Conservation (phyloP, 1,139 yeast genomes). For the Protomyces gravidus region DNA sequence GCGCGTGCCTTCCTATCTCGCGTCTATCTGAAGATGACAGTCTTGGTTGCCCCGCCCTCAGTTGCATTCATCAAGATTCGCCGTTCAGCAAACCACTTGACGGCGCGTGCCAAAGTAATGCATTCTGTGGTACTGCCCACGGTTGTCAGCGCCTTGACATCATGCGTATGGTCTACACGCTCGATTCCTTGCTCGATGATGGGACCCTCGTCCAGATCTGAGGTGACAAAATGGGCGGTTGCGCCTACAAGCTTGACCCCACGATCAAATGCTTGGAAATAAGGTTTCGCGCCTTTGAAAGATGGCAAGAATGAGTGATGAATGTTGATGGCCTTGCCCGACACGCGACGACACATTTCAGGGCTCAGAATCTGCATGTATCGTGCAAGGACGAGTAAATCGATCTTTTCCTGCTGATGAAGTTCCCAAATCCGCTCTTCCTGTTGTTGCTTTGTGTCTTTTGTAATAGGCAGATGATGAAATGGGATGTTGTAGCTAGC, state of each 20-base stretch:
- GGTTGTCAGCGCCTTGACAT: slow-evolving; percentile 20
- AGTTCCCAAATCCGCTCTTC: slow-evolving; percentile 26
- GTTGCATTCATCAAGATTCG: slow-evolving; percentile 21
- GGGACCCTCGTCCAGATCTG: slow-evolving; percentile 25
- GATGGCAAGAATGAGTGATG: slow-evolving; percentile 27
- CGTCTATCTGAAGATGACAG: slow-evolving; percentile 20
- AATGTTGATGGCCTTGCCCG: slow-evolving; percentile 27
- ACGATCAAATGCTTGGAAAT: slow-evolving; percentile 25
- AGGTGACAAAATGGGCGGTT: slow-evolving; percentile 24
- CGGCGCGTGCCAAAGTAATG: slow-evolving; percentile 21
- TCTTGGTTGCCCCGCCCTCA: slow-evolving; percentile 20
- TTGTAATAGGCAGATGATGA: slow-evolving; percentile 22
- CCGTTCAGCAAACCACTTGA: slow-evolving; percentile 25
- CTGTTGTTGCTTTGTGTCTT: slow-evolving; percentile 15
- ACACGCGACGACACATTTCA: slow-evolving; percentile 17
- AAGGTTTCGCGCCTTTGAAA: slow-evolving; percentile 27
- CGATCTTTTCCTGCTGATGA: slow-evolving; percentile 25
- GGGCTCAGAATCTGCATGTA: slow-evolving; percentile 27
- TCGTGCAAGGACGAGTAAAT: slow-evolving; percentile 22
- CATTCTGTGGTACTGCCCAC: slow-evolving; percentile 25
- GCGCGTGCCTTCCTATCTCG: too few species aligned
- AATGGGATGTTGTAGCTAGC: slow-evolving; percentile 27
- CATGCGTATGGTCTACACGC: slow-evolving; percentile 20
- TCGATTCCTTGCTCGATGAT: slow-evolving; percentile 27
- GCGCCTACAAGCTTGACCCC: slow-evolving; percentile 26